Base-by-base conservation (phyloP, 306 rosid species). In the Casuarina equisetifolia region DNA sequence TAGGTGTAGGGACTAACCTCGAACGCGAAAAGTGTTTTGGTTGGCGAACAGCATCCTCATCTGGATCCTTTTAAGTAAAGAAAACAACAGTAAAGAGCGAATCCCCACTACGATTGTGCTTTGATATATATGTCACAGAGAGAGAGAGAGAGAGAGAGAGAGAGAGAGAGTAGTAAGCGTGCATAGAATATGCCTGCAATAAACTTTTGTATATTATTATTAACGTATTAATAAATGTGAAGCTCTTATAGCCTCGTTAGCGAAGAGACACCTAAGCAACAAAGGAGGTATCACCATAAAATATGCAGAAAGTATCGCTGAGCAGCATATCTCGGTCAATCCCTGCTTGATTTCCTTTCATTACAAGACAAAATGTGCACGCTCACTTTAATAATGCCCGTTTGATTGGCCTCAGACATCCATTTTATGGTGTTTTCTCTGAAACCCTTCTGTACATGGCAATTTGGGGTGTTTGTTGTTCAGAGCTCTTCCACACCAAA, bases 341-440 rank as follows among this genome's bases (percentile, higher is more conserved):
- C 95, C 84, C 87, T 80, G 74, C 91, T 90, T 83, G 84, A 90
- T 88, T 82, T 90, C 80, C 80, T 88, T 87, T 77, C 93, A 79
- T 84, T 91, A 82, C 77, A 74, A 71, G 71, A 81, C 83, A 84
- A 79, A 86, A 87, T 78, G 75, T 76, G 12, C 69, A 70, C 69
- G 70, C 79, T 58, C 54, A 4, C 62, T 46, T n/a, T 15, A 17
- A 38, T 67, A 5, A 32, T 62, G 7, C 48, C 48, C 53, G 13
- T 3, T 38, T 74, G 4, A 36, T 43, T 74, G 20, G 19, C 35
- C 49, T 32, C 40, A 20, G 11, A 7, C 13, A 36, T 78, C n/a
- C 19, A 32, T 69, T 49, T 54, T 59, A 68, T 25, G 49, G 20
- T 0, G 13, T 50, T 2, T 70, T 10, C 32, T 38, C 20, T 39